A percentile compares a stretch with the other conserved stretches of the same genome.
Evolutionary conservation across 2,329 filamentous ascomycete genomes (phyloP).

Genomic region (Parasarocladium wereldwijsianum): DNA sequence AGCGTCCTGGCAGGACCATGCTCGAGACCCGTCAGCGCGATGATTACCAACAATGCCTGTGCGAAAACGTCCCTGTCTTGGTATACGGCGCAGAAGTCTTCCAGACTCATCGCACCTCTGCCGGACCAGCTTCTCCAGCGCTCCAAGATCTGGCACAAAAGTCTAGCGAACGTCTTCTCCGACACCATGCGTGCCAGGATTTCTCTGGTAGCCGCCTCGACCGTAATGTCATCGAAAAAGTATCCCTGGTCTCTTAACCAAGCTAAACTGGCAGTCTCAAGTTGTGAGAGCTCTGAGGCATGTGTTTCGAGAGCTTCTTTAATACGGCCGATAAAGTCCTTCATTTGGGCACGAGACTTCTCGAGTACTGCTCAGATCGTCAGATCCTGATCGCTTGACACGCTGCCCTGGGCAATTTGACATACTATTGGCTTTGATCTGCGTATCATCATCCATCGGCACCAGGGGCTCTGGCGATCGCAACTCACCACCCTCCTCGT

Average conservation of each 20-base stretch:
- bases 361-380: not conserved
- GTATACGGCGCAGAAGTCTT: no score
- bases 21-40: no score
- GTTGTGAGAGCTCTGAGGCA: not conserved
- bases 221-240: not conserved
- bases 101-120: not conserved
- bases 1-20: no score
- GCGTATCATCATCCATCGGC: no score
- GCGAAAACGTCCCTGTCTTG: no score
- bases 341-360: not conserved
- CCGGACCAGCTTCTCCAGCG: not conserved
- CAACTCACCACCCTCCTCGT: no score
- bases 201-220: not conserved
- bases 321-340: not conserved
- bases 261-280: not conserved
- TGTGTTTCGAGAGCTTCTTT: not conserved
- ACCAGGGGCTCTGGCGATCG: no score
- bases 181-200: not conserved
- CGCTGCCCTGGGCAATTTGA: no score
- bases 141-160: not conserved
- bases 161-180: not conserved
- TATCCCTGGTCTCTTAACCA: not conserved
- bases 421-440: no score
- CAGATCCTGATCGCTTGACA: not conserved
- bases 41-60: no score